Percentiles rank a stretch among this genome's conserved stretches.
phyloP scores from a whole-genome alignment of 352 stramenopile species.

The Phytophthora pinifolia region DNA sequence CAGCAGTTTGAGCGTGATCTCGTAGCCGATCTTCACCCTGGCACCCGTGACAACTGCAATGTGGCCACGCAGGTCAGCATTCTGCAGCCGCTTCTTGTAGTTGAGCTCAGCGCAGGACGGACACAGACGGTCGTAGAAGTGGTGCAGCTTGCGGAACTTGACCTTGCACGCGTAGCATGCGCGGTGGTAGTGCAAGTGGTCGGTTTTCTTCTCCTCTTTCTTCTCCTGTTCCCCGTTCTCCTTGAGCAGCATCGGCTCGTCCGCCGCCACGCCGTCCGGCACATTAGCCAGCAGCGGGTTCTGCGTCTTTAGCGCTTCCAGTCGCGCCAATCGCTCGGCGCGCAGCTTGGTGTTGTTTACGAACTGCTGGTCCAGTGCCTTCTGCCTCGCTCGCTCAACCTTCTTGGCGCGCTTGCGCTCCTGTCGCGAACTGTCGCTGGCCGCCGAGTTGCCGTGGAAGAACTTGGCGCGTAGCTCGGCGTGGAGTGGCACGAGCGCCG shows the following conservation, averaged over 20 bases:
- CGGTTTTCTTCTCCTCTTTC: conserved; percentile 18
- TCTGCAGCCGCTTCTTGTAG: conserved; percentile 93
- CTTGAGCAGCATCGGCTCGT: conserved; percentile 33
- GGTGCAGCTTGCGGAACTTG: conserved; percentile 90
- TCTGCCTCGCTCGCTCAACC: conserved; percentile 61
- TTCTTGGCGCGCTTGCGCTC: conserved; percentile 70
- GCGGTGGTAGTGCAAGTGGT: conserved; percentile 82
- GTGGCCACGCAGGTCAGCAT: conserved; percentile 69
- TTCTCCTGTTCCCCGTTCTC: conserved; percentile 13
- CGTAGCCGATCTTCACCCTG: conserved; percentile 96
- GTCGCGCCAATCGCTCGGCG: conserved; percentile 52
- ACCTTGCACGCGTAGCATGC: conserved; percentile 96
- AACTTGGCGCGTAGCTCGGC: conserved; percentile 61
- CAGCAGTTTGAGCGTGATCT: conserved; percentile 93
- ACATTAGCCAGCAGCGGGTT: conserved; percentile 68
- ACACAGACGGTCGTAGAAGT: conserved; percentile 96
- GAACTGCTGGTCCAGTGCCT: conserved; percentile 73
- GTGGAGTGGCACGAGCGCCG: conserved; percentile 59
- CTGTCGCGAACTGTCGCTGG: conserved; percentile 47
- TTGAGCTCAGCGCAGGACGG: conserved; percentile 92
- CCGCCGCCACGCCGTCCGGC: conserved; percentile 47
- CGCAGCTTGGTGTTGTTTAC: conserved; percentile 83
- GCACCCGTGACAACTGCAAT: conserved; percentile 92
- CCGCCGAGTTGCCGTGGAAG: conserved; percentile 55
- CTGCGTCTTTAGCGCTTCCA: conserved; percentile 53